Conservation (phyloP, 2,329 filamentous ascomycete genomes). For the Colletotrichum viniferum region DNA sequence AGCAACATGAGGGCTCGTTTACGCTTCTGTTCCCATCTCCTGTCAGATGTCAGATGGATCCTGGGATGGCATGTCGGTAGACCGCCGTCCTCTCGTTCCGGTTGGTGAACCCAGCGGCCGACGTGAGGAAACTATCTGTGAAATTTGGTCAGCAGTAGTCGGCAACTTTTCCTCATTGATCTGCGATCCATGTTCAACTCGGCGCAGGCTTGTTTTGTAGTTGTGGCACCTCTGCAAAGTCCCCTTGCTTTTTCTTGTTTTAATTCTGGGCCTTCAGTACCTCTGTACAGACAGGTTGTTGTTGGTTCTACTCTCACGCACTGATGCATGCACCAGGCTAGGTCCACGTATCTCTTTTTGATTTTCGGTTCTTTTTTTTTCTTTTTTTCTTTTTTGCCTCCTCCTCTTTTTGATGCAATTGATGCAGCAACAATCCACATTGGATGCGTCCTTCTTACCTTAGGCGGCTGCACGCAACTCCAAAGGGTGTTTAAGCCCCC, state of each 20-base stretch:
- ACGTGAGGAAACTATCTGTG: neutral
- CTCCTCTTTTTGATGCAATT: conserved; percentile 7
- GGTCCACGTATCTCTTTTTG: neutral
- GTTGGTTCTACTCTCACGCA: neutral
- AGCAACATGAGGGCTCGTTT: neutral
- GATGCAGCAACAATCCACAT: conserved; percentile 4
- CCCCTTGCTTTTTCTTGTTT: neutral
- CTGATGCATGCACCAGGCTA: neutral
- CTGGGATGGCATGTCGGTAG: neutral
- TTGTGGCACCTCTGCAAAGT: neutral
- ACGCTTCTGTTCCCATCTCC: neutral
- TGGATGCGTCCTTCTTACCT: neutral
- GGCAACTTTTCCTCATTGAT: neutral
- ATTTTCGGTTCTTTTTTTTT: neutral
- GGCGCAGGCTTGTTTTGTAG: neutral
- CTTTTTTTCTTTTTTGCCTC: neutral
- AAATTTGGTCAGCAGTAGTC: neutral
- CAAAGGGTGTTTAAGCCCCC: neutral
- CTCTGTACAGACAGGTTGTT: neutral
- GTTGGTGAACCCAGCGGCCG: neutral
- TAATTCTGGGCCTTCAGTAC: neutral
- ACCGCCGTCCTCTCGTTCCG: neutral
- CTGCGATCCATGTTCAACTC: neutral
- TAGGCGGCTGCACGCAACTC: neutral
- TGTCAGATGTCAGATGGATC: conserved; percentile 8